Evolutionary conservation across 768 basidiomycete species (phyloP).

Genomic region (Holtermanniella nyarrowii): DNA sequence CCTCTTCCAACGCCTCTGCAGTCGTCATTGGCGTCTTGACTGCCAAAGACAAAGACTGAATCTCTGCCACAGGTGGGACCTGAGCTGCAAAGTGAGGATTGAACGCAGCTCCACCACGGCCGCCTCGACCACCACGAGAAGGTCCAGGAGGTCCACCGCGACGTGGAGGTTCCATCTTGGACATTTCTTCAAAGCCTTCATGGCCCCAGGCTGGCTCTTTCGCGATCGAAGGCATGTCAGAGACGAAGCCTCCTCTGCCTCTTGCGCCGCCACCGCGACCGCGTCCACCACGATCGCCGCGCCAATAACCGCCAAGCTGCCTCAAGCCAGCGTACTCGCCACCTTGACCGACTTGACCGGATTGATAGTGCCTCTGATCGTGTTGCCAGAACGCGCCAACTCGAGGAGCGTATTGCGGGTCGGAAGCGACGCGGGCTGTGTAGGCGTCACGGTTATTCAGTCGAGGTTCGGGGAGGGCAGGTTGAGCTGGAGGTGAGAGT

Average conservation of each 20-base stretch:
- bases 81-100: not conserved
- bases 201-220: conserved; percentile 24
- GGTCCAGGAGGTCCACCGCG: no score
- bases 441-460: conserved; percentile 70
- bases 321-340: conserved; percentile 20
- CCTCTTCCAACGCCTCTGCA: not conserved
- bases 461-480: conserved; percentile 29
- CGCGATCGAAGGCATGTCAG: not conserved
- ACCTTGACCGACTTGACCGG: conserved; percentile 24
- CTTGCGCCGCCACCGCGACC: conserved; percentile 44
- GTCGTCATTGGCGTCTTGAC: not conserved
- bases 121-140: not conserved
- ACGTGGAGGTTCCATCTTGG: not conserved
- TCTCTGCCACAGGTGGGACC: no score
- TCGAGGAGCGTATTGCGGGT: conserved; percentile 80
- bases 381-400: conserved; percentile 93
- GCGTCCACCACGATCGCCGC: conserved; percentile 51
- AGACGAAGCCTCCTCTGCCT: conserved; percentile 13
- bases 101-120: not conserved
- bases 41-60: not conserved
- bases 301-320: conserved; percentile 46
- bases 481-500: not conserved
- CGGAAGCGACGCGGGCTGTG: conserved; percentile 65
- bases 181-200: conserved; percentile 24
- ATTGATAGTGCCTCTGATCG: conserved; percentile 61